phyloP scores from a whole-genome alignment of 2,329 filamentous ascomycete species.

The Hymenoscyphus infarciens region DNA sequence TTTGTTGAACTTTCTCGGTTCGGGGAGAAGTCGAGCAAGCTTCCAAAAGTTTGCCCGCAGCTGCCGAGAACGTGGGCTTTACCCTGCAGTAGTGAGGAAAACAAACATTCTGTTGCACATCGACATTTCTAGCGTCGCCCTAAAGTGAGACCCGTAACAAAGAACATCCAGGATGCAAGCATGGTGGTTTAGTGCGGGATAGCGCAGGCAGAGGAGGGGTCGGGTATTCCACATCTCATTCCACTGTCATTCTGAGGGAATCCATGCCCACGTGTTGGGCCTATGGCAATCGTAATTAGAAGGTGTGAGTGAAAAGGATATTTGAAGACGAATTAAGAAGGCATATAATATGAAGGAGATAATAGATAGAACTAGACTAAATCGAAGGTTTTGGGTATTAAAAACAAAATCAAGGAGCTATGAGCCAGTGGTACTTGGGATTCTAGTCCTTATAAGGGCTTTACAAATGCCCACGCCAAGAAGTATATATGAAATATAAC shows the following conservation, averaged over 20 bases:
- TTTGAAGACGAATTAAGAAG: background rate
- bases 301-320: background rate
- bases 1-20: background rate
- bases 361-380: background rate
- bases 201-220: background rate
- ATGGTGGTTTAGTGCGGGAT: slow-evolving; percentile 5
- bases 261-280: background rate
- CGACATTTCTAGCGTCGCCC: slow-evolving; percentile 16
- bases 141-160: slow-evolving; percentile 10
- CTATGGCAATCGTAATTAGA: background rate
- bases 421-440: too few relatives aligned
- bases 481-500: too few relatives aligned
- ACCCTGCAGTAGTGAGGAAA: slow-evolving; percentile 13
- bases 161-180: slow-evolving; percentile 8
- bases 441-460: too few relatives aligned
- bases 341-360: background rate
- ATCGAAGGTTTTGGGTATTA: background rate
- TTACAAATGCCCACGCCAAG: too few relatives aligned
- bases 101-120: slow-evolving; percentile 12
- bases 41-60: background rate
- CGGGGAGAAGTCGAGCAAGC: background rate
- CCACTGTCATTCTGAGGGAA: background rate
- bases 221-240: background rate
- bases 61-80: background rate
- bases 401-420: background rate